Conservation (phyloP, 2,329 filamentous ascomycete genomes). For the Cadophora malorum region DNA sequence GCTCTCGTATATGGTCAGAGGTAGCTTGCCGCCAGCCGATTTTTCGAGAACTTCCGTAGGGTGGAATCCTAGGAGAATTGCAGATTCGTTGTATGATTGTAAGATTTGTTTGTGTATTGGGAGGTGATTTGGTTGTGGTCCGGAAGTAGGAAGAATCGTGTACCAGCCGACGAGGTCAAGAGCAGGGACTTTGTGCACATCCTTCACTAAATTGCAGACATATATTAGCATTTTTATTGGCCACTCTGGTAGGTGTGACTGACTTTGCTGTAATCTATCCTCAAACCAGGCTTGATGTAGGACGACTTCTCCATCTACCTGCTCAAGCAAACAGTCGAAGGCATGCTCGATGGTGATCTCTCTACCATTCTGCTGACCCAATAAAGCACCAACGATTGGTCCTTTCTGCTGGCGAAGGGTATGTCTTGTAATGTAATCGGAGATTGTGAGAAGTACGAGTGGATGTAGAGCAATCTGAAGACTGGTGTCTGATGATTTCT, state of each 20-base stretch:
- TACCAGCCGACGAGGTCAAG: constrained; percentile 95
- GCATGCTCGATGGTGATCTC: constrained; percentile 92
- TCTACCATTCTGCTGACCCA: constrained; percentile 90
- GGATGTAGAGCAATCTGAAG: constrained; percentile 88
- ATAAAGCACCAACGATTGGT: constrained; percentile 83
- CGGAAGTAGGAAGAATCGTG: constrained; percentile 74
- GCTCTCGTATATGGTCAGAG: constrained; percentile 90
- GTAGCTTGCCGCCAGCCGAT: constrained; percentile 78
- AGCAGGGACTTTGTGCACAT: constrained; percentile 82
- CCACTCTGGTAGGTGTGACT: constrained; percentile 45
- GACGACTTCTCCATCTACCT: constrained; percentile 61
- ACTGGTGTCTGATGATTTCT: constrained; percentile 67
- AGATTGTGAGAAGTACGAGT: constrained; percentile 93
- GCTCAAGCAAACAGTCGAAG: constrained; percentile 74
- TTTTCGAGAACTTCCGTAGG: constrained; percentile 62
- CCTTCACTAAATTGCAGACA: constrained; percentile 67
- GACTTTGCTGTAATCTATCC: constrained; percentile 84
- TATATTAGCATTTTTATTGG: constrained; percentile 16
- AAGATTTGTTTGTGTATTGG: constrained; percentile 82
- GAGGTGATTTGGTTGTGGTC: constrained; percentile 71
- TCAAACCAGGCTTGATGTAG: constrained; percentile 77
- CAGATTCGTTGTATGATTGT: constrained; percentile 78
- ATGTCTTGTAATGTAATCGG: constrained; percentile 94
- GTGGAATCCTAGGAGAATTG: constrained; percentile 87
- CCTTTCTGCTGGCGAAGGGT: constrained; percentile 76